phyloP scores from a whole-genome alignment of 345 rosid species.

The Nasturtium officinale region DNA sequence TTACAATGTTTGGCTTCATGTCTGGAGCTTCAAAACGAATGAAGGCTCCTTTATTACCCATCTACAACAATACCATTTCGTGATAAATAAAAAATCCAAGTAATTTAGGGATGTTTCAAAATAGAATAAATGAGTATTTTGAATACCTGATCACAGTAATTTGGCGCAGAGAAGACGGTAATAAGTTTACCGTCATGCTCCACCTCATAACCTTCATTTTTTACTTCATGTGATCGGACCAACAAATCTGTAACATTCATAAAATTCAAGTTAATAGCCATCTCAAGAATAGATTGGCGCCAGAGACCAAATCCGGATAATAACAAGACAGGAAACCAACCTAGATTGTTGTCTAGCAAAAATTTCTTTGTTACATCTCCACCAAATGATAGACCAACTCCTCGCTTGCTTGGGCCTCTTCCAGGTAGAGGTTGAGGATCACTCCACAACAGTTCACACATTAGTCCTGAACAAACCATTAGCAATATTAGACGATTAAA shows the following conservation, averaged over 20 bases:
- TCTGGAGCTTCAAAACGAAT: conserved; percentile 91
- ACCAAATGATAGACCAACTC: conserved; percentile 96
- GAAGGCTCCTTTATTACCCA: conserved; percentile 98
- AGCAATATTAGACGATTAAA: conserved; percentile 5
- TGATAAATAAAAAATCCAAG: conserved; percentile 6
- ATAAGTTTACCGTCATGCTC: conserved; percentile 98
- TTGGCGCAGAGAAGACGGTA: conserved; percentile 97
- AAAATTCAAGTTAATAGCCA: conserved; percentile 15
- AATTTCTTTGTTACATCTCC: conserved; percentile 85
- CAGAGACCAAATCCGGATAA: neutral
- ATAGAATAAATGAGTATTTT: neutral
- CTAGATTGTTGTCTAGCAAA: conserved; percentile 86
- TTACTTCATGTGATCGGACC: conserved; percentile 94
- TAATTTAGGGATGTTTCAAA: neutral
- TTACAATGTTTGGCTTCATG: conserved; percentile 85
- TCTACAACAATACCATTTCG: conserved; percentile 51
- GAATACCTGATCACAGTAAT: conserved; percentile 95
- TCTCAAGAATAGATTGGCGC: neutral
- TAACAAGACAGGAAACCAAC: conserved; percentile 43
- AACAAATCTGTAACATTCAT: conserved; percentile 62
- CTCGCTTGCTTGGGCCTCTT: conserved; percentile 98
- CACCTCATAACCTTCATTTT: conserved; percentile 95
- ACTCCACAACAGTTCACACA: conserved; percentile 98
- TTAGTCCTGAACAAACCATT: conserved; percentile 60
- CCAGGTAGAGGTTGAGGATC: conserved; percentile 97